Base-by-base conservation (phyloP, 176 grass and related monocot genomes). In the Tuctoria greenei region DNA sequence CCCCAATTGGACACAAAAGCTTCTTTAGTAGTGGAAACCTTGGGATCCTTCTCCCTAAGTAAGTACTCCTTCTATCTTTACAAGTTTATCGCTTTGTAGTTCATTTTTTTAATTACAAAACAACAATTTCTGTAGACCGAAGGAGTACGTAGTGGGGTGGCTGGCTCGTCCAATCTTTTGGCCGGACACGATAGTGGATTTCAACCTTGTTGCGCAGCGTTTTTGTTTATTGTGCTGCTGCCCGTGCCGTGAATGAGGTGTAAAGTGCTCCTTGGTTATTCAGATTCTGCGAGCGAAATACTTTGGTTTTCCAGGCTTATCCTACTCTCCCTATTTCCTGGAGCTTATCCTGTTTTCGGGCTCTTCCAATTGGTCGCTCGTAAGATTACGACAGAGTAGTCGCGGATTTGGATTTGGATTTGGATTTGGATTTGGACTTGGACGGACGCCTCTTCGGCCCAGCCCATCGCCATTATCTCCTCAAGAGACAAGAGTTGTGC, bases 1-100 rank as follows among this genome's bases (percentile, higher is more conserved):
- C 20, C 8, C 64, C 10, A 47, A 18, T 75, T 50, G 21, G 20
- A 36, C 6, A 18, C 51, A 84, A 80, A 79, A 61, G 68, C 25
- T 61, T 41, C 60, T 78, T 36, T 78, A 12, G 25, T 13, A 17
- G 44, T 50, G 10, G 21, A 8, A 46, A 21, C 61, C 28, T 43
- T 66, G 46, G 7, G 57, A 70, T 4, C 17, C 2, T 18, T 46
- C 46, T 34, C 9, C 23, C 4, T 16, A n/a, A n/a, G n/a, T n/a
- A n/a, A n/a, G n/a, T n/a, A n/a, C n/a, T n/a, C n/a, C n/a, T n/a
- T n/a, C n/a, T n/a, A n/a, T n/a, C n/a, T n/a, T n/a, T n/a, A n/a
- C n/a, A n/a, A n/a, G n/a, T n/a, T n/a, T n/a, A n/a, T n/a, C n/a
- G n/a, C n/a, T n/a, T n/a, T n/a, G n/a, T n/a, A n/a, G n/a, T n/a